A percentile compares a stretch with the other conserved stretches of the same genome.
These are phyloP conservation scores for Boletales sp. DNA, from an alignment of 768 basidiomycete species.

Conservation along the genomic window DNA sequence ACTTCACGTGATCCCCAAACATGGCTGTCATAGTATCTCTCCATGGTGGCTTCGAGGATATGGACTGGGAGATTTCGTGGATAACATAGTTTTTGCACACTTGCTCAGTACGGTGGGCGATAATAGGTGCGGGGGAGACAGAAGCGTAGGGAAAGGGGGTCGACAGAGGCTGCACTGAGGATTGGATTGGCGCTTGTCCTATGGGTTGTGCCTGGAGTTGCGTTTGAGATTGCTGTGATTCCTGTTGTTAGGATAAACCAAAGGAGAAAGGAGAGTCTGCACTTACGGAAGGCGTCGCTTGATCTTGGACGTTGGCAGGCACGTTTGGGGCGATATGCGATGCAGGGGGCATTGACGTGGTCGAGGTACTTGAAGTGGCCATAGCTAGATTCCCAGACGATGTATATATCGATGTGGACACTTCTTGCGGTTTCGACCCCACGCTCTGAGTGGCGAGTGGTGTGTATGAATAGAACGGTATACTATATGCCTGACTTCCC, in stretches of 20 bases:
- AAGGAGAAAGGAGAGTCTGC: neutral
- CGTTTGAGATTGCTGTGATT: neutral
- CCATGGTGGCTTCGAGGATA: constrained; percentile 54
- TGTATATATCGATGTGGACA: neutral
- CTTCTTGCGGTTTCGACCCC: constrained; percentile 8
- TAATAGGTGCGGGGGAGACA: constrained; percentile 8
- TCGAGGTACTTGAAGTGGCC: neutral
- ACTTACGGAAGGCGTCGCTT: neutral
- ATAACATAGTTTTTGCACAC: constrained; percentile 69
- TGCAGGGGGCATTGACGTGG: neutral
- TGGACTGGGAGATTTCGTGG: constrained; percentile 53
- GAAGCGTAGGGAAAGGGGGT: constrained; percentile 9
- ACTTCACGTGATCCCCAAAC: constrained; percentile 83
- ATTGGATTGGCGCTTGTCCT: neutral
- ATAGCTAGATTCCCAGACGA: neutral
- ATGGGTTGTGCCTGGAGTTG: neutral
- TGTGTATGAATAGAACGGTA: constrained; percentile 26
- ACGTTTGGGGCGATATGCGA: neutral
- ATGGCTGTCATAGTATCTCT: constrained; percentile 74
- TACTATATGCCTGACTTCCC: constrained; percentile 19
- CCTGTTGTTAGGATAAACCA: neutral
- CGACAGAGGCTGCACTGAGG: constrained; percentile 2
- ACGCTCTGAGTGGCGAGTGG: constrained; percentile 12
- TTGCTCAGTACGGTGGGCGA: constrained; percentile 41
- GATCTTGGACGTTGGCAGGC: constrained; percentile 2